These are phyloP conservation scores for Diplodia intermedia DNA, from an alignment of 2,329 filamentous ascomycete genomes.

Conservation along the genomic window DNA sequence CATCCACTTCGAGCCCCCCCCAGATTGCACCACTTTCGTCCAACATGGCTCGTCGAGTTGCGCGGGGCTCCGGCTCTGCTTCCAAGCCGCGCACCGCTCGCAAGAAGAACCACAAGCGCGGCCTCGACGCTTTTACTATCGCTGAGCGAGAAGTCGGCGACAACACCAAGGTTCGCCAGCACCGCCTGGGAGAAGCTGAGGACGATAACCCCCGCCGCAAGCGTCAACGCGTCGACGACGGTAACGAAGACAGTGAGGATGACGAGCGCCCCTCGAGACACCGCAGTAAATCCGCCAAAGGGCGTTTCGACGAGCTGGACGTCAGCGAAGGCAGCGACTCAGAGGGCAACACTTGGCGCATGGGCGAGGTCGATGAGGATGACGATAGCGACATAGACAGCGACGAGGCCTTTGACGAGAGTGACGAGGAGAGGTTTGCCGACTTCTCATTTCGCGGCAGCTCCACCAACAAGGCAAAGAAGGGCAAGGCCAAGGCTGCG, in stretches of 20 bases:
- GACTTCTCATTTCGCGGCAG: slow-evolving; percentile 74
- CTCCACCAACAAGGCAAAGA: slow-evolving; percentile 59
- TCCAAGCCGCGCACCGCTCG: slow-evolving; percentile 44
- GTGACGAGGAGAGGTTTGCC: slow-evolving; percentile 84
- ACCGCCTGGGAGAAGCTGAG: slow-evolving; percentile 64
- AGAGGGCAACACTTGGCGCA: slow-evolving; percentile 83
- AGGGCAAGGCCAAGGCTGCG: slow-evolving; percentile 45
- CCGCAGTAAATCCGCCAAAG: slow-evolving; percentile 43
- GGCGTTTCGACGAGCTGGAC: slow-evolving; percentile 51
- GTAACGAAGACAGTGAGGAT: slow-evolving; percentile 55
- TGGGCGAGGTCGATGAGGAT: slow-evolving; percentile 72
- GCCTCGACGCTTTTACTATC: slow-evolving; percentile 69
- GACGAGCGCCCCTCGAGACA: slow-evolving; percentile 42
- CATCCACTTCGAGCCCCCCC: not conserved
- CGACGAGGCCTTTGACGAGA: slow-evolving; percentile 86
- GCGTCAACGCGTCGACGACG: slow-evolving; percentile 56
- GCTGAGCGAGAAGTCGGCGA: slow-evolving; percentile 65
- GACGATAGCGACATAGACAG: slow-evolving; percentile 74
- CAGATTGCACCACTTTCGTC: not conserved
- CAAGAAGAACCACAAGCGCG: slow-evolving; percentile 59
- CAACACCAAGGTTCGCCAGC: slow-evolving; percentile 60
- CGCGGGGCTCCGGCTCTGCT: slow-evolving; percentile 47
- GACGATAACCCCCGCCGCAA: slow-evolving; percentile 51
- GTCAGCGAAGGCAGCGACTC: slow-evolving; percentile 81
- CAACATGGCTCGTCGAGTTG: slow-evolving; percentile 56